Conservation (phyloP, 225 moss, liverwort and hornwort genomes). For the Climacium dendroides region DNA sequence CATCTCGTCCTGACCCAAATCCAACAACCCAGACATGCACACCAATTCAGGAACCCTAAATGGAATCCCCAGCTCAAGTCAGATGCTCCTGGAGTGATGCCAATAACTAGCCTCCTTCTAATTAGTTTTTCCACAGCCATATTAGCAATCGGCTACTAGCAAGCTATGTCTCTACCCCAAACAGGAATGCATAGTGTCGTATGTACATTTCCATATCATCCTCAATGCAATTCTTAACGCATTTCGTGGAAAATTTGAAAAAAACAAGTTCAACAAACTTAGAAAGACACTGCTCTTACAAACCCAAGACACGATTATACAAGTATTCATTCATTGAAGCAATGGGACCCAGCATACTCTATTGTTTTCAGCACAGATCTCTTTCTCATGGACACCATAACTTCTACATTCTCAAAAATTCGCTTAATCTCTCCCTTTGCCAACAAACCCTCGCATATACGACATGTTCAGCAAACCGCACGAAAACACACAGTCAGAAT, state of each 20-base stretch:
- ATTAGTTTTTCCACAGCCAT: background rate
- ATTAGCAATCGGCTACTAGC: background rate
- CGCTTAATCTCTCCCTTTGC: background rate
- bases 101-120: background rate
- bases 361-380: background rate
- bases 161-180: background rate
- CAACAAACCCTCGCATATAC: background rate
- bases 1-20: slow-evolving; percentile 31
- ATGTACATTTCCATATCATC: background rate
- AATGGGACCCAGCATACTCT: background rate
- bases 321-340: background rate
- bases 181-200: background rate
- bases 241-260: background rate
- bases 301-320: background rate
- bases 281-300: background rate
- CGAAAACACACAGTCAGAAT: background rate
- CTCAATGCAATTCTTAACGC: background rate
- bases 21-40: background rate
- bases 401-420: background rate
- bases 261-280: background rate
- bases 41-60: background rate
- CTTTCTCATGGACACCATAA: background rate
- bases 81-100: background rate
- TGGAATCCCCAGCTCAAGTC: background rate
- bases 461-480: background rate